Conservation (phyloP, 2,329 filamentous ascomycete genomes). For the Talaromyces islandicus region DNA sequence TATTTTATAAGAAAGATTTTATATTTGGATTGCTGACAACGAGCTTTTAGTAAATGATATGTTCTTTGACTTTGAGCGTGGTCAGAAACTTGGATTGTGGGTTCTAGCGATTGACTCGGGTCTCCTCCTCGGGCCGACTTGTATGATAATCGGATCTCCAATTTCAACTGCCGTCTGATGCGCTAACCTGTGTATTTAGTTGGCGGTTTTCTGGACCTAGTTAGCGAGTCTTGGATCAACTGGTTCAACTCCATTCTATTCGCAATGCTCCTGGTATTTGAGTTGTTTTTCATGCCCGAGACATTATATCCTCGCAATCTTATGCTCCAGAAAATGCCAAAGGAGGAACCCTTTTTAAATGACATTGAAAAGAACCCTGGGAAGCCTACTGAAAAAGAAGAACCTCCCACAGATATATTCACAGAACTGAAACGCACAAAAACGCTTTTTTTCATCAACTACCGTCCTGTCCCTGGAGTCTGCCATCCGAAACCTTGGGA, state of each 20-base stretch:
- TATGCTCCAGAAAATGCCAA: constrained; percentile 39
- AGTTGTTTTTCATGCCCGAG: constrained; percentile 49
- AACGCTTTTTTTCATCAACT: constrained; percentile 40
- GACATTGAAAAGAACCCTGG: neutral
- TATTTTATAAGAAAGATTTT: neutral
- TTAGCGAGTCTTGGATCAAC: constrained; percentile 47
- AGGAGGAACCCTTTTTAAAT: neutral
- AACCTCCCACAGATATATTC: neutral
- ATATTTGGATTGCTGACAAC: neutral
- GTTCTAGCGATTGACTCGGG: constrained; percentile 52
- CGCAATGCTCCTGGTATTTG: constrained; percentile 41
- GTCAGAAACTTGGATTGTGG: constrained; percentile 52
- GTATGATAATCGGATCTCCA: constrained; percentile 23
- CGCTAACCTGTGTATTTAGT: constrained; percentile 24
- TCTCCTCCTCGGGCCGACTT: constrained; percentile 43
- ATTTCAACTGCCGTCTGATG: neutral
- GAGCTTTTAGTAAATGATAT: constrained; percentile 42
- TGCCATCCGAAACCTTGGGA: constrained; percentile 47
- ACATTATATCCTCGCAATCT: constrained; percentile 50
- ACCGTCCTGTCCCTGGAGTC: constrained; percentile 39
- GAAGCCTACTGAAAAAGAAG: neutral
- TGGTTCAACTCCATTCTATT: constrained; percentile 53
- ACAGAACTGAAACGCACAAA: constrained; percentile 33
- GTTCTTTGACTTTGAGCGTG: constrained; percentile 53
- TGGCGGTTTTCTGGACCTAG: constrained; percentile 47